Evolutionary conservation across 2,329 filamentous ascomycete species (phyloP), one percentile per base, ranked within the genome.

Genomic region (Cladorrhinum sp.): DNA sequence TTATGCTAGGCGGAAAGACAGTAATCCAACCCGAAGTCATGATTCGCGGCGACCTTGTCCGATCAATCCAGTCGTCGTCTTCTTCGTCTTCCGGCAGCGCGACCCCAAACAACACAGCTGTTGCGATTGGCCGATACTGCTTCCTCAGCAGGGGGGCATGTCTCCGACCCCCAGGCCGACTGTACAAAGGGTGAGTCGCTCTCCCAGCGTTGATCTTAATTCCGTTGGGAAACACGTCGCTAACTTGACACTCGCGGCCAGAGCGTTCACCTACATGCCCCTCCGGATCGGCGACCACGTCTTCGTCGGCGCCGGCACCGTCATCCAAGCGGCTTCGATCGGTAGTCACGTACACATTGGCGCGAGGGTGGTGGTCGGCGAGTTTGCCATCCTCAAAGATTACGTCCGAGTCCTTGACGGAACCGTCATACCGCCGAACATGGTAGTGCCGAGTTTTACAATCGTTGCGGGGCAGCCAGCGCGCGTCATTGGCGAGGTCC

Each of bases 11-110:
- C 68, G 95, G 95, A 65, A 96, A 92, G 77, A 96, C 93, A 0
- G 92, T 98, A 64, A 96, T 99, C 72, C 92, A 96, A 81, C 89
- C 92, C 64, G 93, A 96, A 72, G 94, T 92, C 69, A 92, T 95
- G 76, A 92, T 99, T 72, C 89, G 95, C 53, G 95, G 94, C 50
- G 95, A 99, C 72, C 85, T 99, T 18, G 83, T 89, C 49, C 85
- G 81, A 57, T 86, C 82, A 7, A 79, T 77, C 8, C 77, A 80
- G 2, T 71, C 80, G 1, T 74, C 78, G 1, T 77, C 77, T 6
- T 70, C 75, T 2, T 72, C 73, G 1, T 69, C 72, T 23, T 69
- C 73, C 7, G 65, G 72, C 16, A 74, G 73, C 33, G 74, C 78
- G 1, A 75, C 81, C 0, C 79, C 70, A 57, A 85, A 73, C 73